Conservation (phyloP, 108 stramenopile species). For the Fragilaria crotonensis region DNA sequence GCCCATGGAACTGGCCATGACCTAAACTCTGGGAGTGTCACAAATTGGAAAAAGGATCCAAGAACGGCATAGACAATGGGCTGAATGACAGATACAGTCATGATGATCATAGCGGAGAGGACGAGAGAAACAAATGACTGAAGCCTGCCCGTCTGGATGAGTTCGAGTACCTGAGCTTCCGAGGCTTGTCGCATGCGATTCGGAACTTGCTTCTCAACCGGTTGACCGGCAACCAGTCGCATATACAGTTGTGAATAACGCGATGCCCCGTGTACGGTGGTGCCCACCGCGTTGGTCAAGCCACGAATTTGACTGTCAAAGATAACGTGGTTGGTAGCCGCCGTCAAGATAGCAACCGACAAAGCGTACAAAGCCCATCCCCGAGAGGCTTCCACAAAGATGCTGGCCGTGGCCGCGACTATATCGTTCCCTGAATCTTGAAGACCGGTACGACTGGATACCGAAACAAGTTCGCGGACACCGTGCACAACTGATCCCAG, state of each 20-base stretch:
- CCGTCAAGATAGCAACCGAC: slow-evolving; percentile 35
- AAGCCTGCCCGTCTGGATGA: slow-evolving; percentile 47
- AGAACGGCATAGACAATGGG: slow-evolving; percentile 32
- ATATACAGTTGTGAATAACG: slow-evolving; percentile 65
- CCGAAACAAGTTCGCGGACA: slow-evolving; percentile 14
- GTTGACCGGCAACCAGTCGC: slow-evolving; percentile 41
- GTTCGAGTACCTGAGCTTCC: slow-evolving; percentile 26
- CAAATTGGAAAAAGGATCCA: slow-evolving; percentile 21
- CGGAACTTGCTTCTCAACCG: slow-evolving; percentile 29
- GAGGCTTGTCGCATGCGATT: slow-evolving; percentile 23
- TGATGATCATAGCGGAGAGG: slow-evolving; percentile 30
- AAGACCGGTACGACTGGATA: background rate
- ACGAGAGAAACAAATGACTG: slow-evolving; percentile 44
- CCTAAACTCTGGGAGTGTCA: slow-evolving; percentile 27
- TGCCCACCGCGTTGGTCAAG: slow-evolving; percentile 23
- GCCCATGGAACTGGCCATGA: slow-evolving; percentile 52
- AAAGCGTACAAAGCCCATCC: slow-evolving; percentile 60
- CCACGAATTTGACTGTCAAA: slow-evolving; percentile 20
- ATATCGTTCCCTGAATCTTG: background rate
- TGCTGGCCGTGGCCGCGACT: slow-evolving; percentile 10
- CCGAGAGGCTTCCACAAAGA: slow-evolving; percentile 16
- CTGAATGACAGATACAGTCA: slow-evolving; percentile 53
- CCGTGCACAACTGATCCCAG: slow-evolving; percentile 34
- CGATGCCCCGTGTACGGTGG: slow-evolving; percentile 35
- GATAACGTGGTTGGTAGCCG: slow-evolving; percentile 23